phyloP scores from a whole-genome alignment of 164 flowering plant genomes.

The Tetrastigma voinierianum region DNA sequence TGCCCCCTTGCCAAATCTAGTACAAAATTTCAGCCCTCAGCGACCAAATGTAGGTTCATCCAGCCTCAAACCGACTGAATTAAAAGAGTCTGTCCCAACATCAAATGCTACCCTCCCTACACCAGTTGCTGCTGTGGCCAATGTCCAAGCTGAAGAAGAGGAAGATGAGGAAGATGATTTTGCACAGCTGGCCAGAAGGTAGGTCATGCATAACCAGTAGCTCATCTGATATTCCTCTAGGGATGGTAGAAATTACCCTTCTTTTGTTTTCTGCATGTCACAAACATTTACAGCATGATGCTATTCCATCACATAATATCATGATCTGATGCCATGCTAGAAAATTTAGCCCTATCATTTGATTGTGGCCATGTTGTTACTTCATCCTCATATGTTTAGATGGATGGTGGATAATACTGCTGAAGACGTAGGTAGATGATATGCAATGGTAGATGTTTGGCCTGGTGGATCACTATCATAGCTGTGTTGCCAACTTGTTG shows the following conservation, averaged over 20 bases:
- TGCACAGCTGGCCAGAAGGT: constrained; percentile 90
- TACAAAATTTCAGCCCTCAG: constrained; percentile 15
- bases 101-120: constrained; percentile 23
- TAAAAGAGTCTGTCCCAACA: constrained; percentile 22
- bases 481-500: background rate
- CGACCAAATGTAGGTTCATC: constrained; percentile 20
- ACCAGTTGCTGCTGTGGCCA: constrained; percentile 23
- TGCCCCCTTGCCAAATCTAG: constrained; percentile 48
- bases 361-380: too few species aligned
- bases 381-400: too few species aligned
- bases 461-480: background rate
- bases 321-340: too few species aligned
- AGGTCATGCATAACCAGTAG: background rate
- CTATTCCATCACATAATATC: too few species aligned
- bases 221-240: background rate
- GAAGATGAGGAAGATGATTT: constrained; percentile 95
- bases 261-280: background rate
- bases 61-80: constrained; percentile 21
- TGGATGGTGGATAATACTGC: too few species aligned
- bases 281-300: too few species aligned
- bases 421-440: too few species aligned
- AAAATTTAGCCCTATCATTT: too few species aligned
- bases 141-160: constrained; percentile 47
- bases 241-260: background rate
- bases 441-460: background rate